Base-by-base conservation (phyloP, 2,329 filamentous ascomycete species). In the Penicillium sp. region DNA sequence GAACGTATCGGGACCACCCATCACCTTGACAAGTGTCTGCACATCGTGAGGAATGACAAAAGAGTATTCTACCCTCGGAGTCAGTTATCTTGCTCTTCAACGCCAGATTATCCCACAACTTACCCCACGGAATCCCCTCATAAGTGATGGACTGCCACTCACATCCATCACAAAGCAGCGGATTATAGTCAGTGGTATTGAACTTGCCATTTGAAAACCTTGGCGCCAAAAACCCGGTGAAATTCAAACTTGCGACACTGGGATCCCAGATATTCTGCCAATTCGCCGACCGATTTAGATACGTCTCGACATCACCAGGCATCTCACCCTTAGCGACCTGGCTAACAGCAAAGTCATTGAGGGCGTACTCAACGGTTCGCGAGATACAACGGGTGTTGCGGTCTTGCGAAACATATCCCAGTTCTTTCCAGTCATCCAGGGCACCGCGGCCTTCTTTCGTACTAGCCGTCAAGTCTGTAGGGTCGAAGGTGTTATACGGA, bases 241-340 rank as follows among this genome's bases (percentile, higher is more conserved):
- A 87, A 7, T 79, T 80, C 0, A 86, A 75, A 0, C 82, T 82
- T 3, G 74, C 74, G 24, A 83, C 78, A 38, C 80, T 68, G 0
- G 77, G 65, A 64, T 89, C 83, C 85, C 85, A 89, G 54, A 88
- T 85, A 62, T 86, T 87, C 26, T 83, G 80, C 87, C 87, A 90
- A 56, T 87, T 85, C n/a, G 79, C 77, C 1, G 84, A 86, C 12
- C 86, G 80, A 39, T 79, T 73, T 15, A 87, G 73, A 61, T 89
- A 89, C 46, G 77, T 84, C 3, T 72, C 59, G 9, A 71, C 69
- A 21, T 72, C 75, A 13, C 68, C 69, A 0, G 73, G 74, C 46
- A 80, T 79, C 18, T 85, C 81, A 0, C 70, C 72, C 0, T 64
- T 57, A 38, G 80, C 79, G 3, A 78, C 78, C 3, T 87, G 72